These are phyloP conservation scores for Penicillium roqueforti DNA, from an alignment of 495 filamentous ascomycete genomes.

Conservation along the genomic window DNA sequence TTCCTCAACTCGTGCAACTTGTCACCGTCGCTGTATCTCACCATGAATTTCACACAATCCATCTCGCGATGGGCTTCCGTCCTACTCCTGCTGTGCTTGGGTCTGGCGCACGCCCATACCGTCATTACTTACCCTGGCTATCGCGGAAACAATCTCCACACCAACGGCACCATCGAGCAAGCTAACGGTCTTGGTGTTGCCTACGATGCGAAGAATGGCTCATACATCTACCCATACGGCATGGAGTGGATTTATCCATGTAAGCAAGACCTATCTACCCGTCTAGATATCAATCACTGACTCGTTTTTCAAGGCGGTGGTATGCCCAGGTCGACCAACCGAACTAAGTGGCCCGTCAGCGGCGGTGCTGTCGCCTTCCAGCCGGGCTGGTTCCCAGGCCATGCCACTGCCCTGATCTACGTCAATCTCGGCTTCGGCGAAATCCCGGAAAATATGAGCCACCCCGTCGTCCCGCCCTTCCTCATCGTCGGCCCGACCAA, in stretches of 20 bases:
- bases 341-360: slow-evolving; percentile 83
- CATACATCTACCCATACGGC: slow-evolving; percentile 69
- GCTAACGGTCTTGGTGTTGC: slow-evolving; percentile 45
- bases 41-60: slow-evolving; percentile 30
- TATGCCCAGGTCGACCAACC: slow-evolving; percentile 70
- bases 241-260: slow-evolving; percentile 99
- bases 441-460: slow-evolving; percentile 81
- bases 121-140: slow-evolving; percentile 91
- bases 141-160: slow-evolving; percentile 88
- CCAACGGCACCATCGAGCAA: slow-evolving; percentile 56
- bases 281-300: slow-evolving; percentile 1
- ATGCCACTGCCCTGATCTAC: slow-evolving; percentile 80
- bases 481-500: slow-evolving; percentile 80
- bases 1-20: neutral
- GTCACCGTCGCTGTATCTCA: slow-evolving; percentile 11
- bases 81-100: slow-evolving; percentile 46
- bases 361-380: slow-evolving; percentile 86
- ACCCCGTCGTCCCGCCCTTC: slow-evolving; percentile 77
- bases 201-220: slow-evolving; percentile 36
- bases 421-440: slow-evolving; percentile 90
- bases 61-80: slow-evolving; percentile 48
- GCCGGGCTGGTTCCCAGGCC: slow-evolving; percentile 94
- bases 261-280: slow-evolving; percentile 40
- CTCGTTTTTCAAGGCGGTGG: slow-evolving; percentile 66
- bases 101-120: slow-evolving; percentile 69